Evolutionary conservation across 805 yeast genomes (phyloP).

Genomic region (Metschnikowia shivogae): DNA sequence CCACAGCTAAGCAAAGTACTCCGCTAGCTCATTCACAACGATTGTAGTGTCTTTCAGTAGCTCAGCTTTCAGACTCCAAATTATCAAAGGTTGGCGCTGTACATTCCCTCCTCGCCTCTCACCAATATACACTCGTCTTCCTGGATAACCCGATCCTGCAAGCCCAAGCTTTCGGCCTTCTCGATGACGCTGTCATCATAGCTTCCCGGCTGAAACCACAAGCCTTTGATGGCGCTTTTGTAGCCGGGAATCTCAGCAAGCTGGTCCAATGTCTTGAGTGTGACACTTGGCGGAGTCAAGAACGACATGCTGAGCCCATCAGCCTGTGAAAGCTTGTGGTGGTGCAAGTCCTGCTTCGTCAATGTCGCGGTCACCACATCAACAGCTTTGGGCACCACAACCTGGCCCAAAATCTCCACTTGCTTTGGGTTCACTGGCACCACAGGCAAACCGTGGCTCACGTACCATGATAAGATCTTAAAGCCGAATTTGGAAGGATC

Average conservation of each 20-base stretch:
- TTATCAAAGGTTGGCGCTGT: slow-evolving; percentile 34
- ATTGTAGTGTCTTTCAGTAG: too few relatives aligned
- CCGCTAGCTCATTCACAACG: too few relatives aligned
- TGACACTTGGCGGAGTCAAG: slow-evolving; percentile 69
- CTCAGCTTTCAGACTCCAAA: too few relatives aligned
- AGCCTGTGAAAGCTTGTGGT: slow-evolving; percentile 21
- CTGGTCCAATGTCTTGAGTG: slow-evolving; percentile 34
- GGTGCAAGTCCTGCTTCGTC: slow-evolving; percentile 17
- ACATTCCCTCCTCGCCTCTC: slow-evolving; percentile 53
- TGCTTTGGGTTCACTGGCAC: slow-evolving; percentile 63
- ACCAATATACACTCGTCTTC: slow-evolving; percentile 70
- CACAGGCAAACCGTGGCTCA: slow-evolving; percentile 51
- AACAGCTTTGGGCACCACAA: slow-evolving; percentile 32
- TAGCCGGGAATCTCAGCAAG: slow-evolving; percentile 40
- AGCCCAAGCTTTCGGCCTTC: slow-evolving; percentile 34
- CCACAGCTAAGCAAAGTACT: too few relatives aligned
- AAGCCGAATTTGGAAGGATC: slow-evolving; percentile 64
- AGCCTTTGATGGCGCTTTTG: slow-evolving; percentile 41
- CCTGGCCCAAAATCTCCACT: slow-evolving; percentile 42
- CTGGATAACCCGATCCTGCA: slow-evolving; percentile 29
- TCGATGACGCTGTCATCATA: slow-evolving; percentile 51
- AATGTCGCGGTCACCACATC: slow-evolving; percentile 24
- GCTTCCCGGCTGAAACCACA: slow-evolving; percentile 87
- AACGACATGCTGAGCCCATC: slow-evolving; percentile 60
- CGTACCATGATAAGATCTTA: slow-evolving; percentile 68